phyloP scores from a whole-genome alignment of 2,329 filamentous ascomycete genomes.

The Botryotinia convoluta region DNA sequence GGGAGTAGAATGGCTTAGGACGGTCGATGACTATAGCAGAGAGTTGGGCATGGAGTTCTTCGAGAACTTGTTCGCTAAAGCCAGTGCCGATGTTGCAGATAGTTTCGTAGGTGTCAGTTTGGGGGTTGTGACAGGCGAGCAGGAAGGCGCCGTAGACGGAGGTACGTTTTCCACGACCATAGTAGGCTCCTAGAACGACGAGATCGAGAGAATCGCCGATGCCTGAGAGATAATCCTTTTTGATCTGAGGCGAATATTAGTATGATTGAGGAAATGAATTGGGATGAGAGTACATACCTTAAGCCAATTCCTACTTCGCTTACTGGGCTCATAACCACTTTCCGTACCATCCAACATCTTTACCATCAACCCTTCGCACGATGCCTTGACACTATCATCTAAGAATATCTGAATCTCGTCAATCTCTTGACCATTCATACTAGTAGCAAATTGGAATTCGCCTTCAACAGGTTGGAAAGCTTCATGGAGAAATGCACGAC shows the following conservation, averaged over 20 bases:
- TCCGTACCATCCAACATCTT: constrained; percentile 97
- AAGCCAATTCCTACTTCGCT: constrained; percentile 95
- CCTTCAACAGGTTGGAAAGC: constrained; percentile 79
- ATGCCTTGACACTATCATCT: constrained; percentile 92
- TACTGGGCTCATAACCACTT: constrained; percentile 93
- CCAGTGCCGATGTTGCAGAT: constrained; percentile 98
- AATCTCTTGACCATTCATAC: constrained; percentile 81
- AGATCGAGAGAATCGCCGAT: constrained; percentile 95
- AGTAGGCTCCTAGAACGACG: constrained; percentile 91
- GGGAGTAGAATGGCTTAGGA: constrained; percentile 90
- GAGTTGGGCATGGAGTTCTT: constrained; percentile 76
- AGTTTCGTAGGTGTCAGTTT: constrained; percentile 81
- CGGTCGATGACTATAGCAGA: constrained; percentile 78
- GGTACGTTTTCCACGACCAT: constrained; percentile 92
- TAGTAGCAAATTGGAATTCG: constrained; percentile 87
- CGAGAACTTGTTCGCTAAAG: constrained; percentile 92
- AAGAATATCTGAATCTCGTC: constrained; percentile 91
- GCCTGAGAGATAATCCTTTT: constrained; percentile 94
- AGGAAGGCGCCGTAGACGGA: constrained; percentile 95
- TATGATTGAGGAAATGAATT: neutral
- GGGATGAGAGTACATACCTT: constrained; percentile 58
- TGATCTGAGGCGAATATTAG: constrained; percentile 59
- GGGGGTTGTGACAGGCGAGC: constrained; percentile 86
- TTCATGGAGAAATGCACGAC: constrained; percentile 69
- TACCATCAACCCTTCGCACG: constrained; percentile 97